Evolutionary conservation across 139 green algal species (phyloP).

Genomic region (Picochlorum sp.): DNA sequence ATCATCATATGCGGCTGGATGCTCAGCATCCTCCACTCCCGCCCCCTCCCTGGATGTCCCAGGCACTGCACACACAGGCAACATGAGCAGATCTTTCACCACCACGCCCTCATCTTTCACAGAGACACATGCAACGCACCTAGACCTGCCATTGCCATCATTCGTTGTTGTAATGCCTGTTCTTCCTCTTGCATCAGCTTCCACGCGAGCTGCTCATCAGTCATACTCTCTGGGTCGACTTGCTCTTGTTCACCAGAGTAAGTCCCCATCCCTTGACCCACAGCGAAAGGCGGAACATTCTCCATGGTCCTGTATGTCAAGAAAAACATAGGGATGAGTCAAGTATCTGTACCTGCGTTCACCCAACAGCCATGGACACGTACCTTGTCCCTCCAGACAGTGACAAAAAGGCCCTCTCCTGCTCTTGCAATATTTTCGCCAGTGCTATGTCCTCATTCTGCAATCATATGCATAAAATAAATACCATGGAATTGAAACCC

Average conservation of each 20-base stretch:
- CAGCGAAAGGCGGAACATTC: constrained; percentile 7
- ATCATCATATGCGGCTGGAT: background rate
- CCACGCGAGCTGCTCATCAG: constrained; percentile 24
- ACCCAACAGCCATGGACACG: background rate
- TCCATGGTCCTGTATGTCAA: constrained; percentile 4
- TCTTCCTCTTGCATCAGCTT: constrained; percentile 35
- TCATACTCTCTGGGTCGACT: background rate
- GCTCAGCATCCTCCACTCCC: too few species aligned
- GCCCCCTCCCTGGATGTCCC: too few species aligned
- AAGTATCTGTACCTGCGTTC: too few species aligned
- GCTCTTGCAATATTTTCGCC: constrained; percentile 38
- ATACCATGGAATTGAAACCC: background rate
- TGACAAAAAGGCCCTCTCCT: constrained; percentile 32
- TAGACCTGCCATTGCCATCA: constrained; percentile 30
- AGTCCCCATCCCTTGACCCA: background rate
- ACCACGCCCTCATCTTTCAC: background rate
- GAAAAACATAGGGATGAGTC: too few species aligned
- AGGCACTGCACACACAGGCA: too few species aligned
- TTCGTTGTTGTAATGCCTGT: constrained; percentile 21
- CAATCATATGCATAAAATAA: background rate
- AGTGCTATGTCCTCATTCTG: constrained; percentile 23
- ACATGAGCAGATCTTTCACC: background rate
- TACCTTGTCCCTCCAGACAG: constrained; percentile 23
- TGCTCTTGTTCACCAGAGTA: background rate
- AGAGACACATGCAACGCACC: background rate